Evolutionary conservation across 2,329 filamentous ascomycete species (phyloP), one percentile per base, ranked within the genome.

Genomic region (Pochonia chlamydosporia): DNA sequence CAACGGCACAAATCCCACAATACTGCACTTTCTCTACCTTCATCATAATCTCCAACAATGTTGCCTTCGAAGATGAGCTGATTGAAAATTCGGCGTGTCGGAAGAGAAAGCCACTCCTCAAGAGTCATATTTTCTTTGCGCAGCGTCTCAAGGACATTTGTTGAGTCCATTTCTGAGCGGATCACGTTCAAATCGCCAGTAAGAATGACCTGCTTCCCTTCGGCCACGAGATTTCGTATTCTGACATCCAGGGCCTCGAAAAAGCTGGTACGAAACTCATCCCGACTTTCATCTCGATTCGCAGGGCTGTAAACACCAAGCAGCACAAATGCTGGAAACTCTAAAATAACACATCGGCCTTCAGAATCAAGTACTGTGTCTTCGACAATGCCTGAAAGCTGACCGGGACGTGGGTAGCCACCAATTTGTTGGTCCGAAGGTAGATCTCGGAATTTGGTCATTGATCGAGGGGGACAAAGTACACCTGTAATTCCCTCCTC

Each of bases 271-370:
- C 92, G 84, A 59, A 95, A 99, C 52, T 87, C 82, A 56, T 91
- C 85, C 23, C 93, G 80, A 3, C 81, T 80, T 51, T 93, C 89
- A 57, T 96, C 91, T 49, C 90, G 83, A 58, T 87, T 90, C 20
- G 92, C 93, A 10, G 93, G 93, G 57, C 87, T 89, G 67, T 99
- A 97, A 2, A 95, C 85, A 4, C 92, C 93, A 43, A 99, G 79
- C 14, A 99, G 77, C 4, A 99, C 89, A 63, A 99, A 97, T 3
- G 89, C 91, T 0, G 90, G 89, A 56, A 99, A 97, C 61, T 97
- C 93, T 3, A 99, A 75, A 37, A 96, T 76, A 7, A 97, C 82
- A 57, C 90, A 96, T 41, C 93, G 85, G 1, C 93, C 93, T 71
- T 99, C 93, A 0, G 88, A 87, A 63, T 99, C 93, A 7, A 97